These are phyloP conservation scores for Asterophora lycoperdoides DNA, from an alignment of 768 basidiomycete genomes.

Conservation along the genomic window DNA sequence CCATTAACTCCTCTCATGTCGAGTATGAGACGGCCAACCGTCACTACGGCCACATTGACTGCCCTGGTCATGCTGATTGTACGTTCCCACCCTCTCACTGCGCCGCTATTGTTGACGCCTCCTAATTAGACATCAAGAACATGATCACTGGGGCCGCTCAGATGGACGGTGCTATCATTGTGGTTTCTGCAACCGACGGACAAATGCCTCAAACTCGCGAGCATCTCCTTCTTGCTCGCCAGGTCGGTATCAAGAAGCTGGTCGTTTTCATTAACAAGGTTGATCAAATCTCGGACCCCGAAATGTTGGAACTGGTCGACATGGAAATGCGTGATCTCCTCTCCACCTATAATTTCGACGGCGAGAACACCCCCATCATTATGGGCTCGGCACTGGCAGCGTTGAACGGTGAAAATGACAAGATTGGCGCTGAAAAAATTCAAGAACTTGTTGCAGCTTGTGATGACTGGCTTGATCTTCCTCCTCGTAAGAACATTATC, in stretches of 20 bases:
- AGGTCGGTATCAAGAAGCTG: constrained; percentile 95
- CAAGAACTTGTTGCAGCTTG: constrained; percentile 79
- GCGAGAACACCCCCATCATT: constrained; percentile 95
- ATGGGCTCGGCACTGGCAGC: constrained; percentile 97
- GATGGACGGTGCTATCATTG: constrained; percentile 94
- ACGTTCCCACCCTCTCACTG: constrained; percentile 24
- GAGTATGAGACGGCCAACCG: constrained; percentile 91
- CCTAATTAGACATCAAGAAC: constrained; percentile 79
- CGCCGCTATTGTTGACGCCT: constrained; percentile 9
- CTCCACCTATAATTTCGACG: constrained; percentile 89
- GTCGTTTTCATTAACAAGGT: constrained; percentile 99
- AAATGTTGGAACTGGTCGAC: constrained; percentile 99
- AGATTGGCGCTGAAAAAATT: constrained; percentile 79
- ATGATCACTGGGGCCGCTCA: constrained; percentile 99
- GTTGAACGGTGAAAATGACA: constrained; percentile 78
- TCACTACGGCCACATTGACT: constrained; percentile 98
- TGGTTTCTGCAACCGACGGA: constrained; percentile 97
- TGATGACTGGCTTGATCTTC: constrained; percentile 93
- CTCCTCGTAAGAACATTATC: constrained; percentile 58
- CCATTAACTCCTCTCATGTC: constrained; percentile 97
- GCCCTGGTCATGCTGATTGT: constrained; percentile 96
- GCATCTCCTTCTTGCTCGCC: constrained; percentile 94
- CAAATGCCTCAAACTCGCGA: constrained; percentile 99
- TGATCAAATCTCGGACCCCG: constrained; percentile 91
- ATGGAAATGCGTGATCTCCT: constrained; percentile 99